A percentile compares a stretch with the other conserved stretches of the same genome.
phyloP scores from a whole-genome alignment of 345 rosid genomes.

The Eutrema yunnanense region DNA sequence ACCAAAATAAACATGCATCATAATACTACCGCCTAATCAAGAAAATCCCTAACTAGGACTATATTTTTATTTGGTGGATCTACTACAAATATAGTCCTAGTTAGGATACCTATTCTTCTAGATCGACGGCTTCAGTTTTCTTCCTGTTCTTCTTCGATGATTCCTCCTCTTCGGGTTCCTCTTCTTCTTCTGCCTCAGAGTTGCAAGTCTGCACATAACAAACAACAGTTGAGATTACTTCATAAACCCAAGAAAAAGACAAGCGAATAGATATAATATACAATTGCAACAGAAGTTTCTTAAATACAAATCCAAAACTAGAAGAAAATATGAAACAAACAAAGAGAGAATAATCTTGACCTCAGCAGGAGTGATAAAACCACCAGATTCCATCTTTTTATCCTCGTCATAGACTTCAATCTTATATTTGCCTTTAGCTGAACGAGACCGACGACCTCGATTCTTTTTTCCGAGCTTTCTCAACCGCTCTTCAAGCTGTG shows the following conservation, averaged over 20 bases:
- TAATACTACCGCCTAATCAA: background rate
- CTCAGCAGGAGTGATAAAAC: no score
- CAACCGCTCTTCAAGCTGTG: no score
- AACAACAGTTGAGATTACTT: background rate
- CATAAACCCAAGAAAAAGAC: background rate
- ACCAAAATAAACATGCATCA: background rate
- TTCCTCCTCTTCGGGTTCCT: conserved; percentile 5
- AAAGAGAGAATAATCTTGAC: background rate
- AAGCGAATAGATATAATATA: background rate
- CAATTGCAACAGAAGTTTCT: background rate
- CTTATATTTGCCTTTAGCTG: no score
- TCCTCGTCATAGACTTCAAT: no score
- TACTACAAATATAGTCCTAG: background rate
- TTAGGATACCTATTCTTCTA: background rate
- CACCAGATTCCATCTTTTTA: no score
- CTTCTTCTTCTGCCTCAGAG: conserved; percentile 22
- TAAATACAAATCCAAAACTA: background rate
- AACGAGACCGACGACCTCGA: no score
- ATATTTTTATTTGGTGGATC: background rate
- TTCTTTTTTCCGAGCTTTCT: no score
- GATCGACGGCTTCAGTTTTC: conserved; percentile 23
- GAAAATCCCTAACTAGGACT: background rate
- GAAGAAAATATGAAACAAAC: no score
- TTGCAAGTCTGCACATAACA: conserved; percentile 57
- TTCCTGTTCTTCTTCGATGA: conserved; percentile 37